phyloP scores from a whole-genome alignment of 108 stramenopile genomes.

The Parietichytrium sp. region DNA sequence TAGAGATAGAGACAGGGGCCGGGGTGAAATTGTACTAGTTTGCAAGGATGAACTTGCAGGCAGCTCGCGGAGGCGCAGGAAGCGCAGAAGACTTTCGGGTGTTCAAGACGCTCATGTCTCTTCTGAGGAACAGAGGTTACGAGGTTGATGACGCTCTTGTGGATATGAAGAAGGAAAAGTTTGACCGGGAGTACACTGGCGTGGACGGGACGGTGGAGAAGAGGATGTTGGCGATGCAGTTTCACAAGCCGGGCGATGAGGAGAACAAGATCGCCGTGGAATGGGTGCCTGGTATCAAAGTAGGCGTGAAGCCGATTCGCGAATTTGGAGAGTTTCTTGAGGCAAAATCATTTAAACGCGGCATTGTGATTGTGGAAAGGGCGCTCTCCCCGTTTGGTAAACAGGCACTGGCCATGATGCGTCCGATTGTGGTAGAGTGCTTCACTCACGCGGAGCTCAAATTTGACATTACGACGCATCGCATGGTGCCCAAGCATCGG shows the following conservation, averaged over 20 bases:
- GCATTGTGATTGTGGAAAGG: constrained; percentile 79
- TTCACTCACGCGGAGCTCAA: constrained; percentile 95
- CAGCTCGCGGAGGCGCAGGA: too few species aligned
- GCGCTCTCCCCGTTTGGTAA: constrained; percentile 92
- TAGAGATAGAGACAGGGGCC: too few species aligned
- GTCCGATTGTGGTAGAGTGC: constrained; percentile 86
- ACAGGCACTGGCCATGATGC: constrained; percentile 81
- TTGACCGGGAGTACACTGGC: background rate
- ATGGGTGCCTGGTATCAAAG: constrained; percentile 92
- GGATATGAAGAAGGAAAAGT: background rate
- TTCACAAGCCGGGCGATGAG: background rate
- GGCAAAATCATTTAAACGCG: constrained; percentile 73
- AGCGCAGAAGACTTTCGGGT: constrained; percentile 18
- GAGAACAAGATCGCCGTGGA: constrained; percentile 72
- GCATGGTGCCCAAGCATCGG: constrained; percentile 82
- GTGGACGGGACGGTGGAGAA: background rate
- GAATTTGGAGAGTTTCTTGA: constrained; percentile 84
- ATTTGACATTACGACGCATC: constrained; percentile 97
- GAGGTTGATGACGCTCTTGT: background rate
- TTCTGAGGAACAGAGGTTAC: background rate
- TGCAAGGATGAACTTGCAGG: too few species aligned
- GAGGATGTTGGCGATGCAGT: background rate
- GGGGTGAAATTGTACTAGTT: too few species aligned
- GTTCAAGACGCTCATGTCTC: background rate
- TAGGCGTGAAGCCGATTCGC: constrained; percentile 90